Evolutionary conservation across 108 stramenopile genomes (phyloP), one percentile per base, ranked within the genome.

Genomic region (Cyclotella sp.): DNA sequence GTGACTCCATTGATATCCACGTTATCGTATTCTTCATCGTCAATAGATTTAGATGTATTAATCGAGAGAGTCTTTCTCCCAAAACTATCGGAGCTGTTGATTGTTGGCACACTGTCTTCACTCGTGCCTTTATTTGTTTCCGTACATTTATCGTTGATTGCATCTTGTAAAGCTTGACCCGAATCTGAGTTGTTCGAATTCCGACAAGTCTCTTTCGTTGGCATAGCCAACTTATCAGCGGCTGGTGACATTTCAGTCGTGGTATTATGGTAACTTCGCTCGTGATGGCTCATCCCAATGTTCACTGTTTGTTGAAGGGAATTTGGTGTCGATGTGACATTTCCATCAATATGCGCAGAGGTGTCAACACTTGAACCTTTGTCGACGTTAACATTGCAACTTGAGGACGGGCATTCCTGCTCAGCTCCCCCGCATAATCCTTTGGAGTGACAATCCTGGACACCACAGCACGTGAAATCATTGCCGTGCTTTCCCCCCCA

Each of bases 11-110:
- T 52, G 15, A 53, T 52, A 52, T 68, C 49, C 5, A 68, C 1
- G 15, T 30, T 24, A 53, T 68, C 67, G 42, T 68, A 68, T 68
- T 68, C 67, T 52, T 68, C 49, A 28, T 53, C 49, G 4, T 65
- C 57, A 27, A 27, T 47, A 1, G 67, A 68, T 51, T 0, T 46
- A 64, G 63, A 64, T 12, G 55, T 58, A 14, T 58, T 2, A 26
- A 62, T 62, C 1, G 61, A 24, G 28, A 40, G 15, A 15, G 15
- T 39, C 19, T 1, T 18, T 14, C 30, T 34, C 24, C 8, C 39
- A 1, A 15, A 18, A 18, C 34, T 40, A 40, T 62, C 18, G 13
- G 15, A 15, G 15, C 34, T 40, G 61, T 19, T 51, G 19, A 19
- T 51, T 19, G 40, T 11, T 39, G 14, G 15, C 29, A 15, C 40